phyloP scores from a whole-genome alignment of 805 yeast genomes.

The Soucietia sequanensis region DNA sequence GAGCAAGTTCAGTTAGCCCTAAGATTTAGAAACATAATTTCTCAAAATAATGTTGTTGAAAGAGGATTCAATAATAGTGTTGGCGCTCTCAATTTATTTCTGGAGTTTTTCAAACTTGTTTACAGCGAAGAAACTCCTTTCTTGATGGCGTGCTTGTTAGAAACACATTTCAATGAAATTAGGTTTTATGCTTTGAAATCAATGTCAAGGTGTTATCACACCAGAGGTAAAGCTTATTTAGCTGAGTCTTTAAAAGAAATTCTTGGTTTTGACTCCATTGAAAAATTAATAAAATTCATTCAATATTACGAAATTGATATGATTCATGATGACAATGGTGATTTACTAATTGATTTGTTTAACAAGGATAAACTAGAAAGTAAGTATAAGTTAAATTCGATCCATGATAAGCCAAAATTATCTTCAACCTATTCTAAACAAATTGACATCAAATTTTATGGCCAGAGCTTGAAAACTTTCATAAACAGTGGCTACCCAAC shows the following conservation, averaged over 20 bases:
- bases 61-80: constrained; percentile 49
- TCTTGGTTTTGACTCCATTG: constrained; percentile 66
- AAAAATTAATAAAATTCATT: constrained; percentile 56
- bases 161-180: constrained; percentile 76
- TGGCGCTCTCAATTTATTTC: constrained; percentile 61
- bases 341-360: constrained; percentile 35
- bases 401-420: constrained; percentile 37
- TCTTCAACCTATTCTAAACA: constrained; percentile 33
- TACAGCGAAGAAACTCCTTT: constrained; percentile 55
- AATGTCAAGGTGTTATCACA: constrained; percentile 64
- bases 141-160: constrained; percentile 69
- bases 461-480: constrained; percentile 20
- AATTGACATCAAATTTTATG: constrained; percentile 25
- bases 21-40: constrained; percentile 61
- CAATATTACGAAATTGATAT: constrained; percentile 59
- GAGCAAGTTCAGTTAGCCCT: constrained; percentile 67
- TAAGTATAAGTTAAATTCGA: constrained; percentile 37
- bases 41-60: constrained; percentile 59
- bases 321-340: constrained; percentile 26
- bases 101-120: constrained; percentile 58
- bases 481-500: constrained; percentile 36
- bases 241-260: constrained; percentile 44
- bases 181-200: constrained; percentile 71
- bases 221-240: constrained; percentile 66
- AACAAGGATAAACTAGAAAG: constrained; percentile 41